Conservation (phyloP, 768 basidiomycete genomes). For the Amyloporia xantha region DNA sequence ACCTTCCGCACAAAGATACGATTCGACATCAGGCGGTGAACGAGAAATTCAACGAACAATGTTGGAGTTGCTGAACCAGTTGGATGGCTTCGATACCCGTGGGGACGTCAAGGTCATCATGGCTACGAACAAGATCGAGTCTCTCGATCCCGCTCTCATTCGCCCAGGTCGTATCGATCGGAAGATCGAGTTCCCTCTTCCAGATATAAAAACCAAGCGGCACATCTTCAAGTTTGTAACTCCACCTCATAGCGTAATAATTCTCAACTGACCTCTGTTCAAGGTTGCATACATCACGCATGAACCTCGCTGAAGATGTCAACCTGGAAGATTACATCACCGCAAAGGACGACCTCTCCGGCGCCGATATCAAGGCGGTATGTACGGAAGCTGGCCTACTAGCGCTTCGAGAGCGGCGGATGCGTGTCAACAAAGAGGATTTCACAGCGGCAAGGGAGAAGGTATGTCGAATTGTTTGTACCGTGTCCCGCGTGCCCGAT, state of each 20-base stretch:
- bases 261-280: constrained; percentile 3
- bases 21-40: constrained; percentile 97
- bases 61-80: constrained; percentile 96
- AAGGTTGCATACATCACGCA: constrained; percentile 88
- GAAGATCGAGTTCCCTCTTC: constrained; percentile 97
- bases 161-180: constrained; percentile 98
- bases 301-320: constrained; percentile 84
- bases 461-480: constrained; percentile 37
- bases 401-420: constrained; percentile 89
- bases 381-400: constrained; percentile 98
- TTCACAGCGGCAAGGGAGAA: constrained; percentile 91
- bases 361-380: constrained; percentile 98
- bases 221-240: constrained; percentile 84
- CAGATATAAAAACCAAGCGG: constrained; percentile 97
- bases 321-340: constrained; percentile 94
- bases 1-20: constrained; percentile 58
- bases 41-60: constrained; percentile 99
- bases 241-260: background rate
- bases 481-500: no score
- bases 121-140: constrained; percentile 98
- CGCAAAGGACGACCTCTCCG: constrained; percentile 92
- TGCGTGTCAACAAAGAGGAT: constrained; percentile 89
- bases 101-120: constrained; percentile 99
- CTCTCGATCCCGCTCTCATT: constrained; percentile 95
- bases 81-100: constrained; percentile 98